Evolutionary conservation across 2,329 filamentous ascomycete species (phyloP), one percentile per base, ranked within the genome.

Genomic region (Herpotrichia juniperi): DNA sequence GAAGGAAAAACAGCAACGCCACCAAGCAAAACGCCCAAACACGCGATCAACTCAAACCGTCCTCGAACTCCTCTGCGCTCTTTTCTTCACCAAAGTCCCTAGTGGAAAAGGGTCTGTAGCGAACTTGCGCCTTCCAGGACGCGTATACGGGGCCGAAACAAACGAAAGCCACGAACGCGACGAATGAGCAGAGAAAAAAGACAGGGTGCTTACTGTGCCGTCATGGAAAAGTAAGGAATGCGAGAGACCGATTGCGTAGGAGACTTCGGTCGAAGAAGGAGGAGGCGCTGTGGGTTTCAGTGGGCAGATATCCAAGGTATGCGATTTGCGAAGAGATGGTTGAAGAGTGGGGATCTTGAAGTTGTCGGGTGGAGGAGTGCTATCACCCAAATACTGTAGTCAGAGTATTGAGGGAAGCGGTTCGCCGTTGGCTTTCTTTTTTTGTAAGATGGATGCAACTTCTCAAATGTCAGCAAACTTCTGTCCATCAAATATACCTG

Each of bases 141-240:
- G 37, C 16, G 37, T 40, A 19, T 40, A 40, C 21, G 37, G 37
- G 10, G 37, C 37, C 19, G 37, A 40, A 22, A 12, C 19, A 22
- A 40, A 40, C n/a, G 37, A 40, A 40, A 40, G 8, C 8, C n/a
- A 40, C 16, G 37, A 40, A 40, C 17, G 37, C 37, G 37, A 16
- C 4, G 19, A 40, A 40, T 12, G 22, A 22, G 4, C 9, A 40
- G 19, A 40, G 21, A 21, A 40, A 7, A 6, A 16, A 9, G 37
- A 12, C 37, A 16, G 10, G 14, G 37, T 21, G 19, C 19, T 40
- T 40, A 12, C 37, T 40, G 37, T 19, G 17, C 37, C 37, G 22
- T 40, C 37, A 22, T 19, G 37, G 19, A 40, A 40, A 8, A 21
- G 16, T 16, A 19, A 9, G 16, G 22, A 19, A 9, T 12, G 7